These are phyloP conservation scores for Teratosphaeria pseudoeucalypti DNA, from an alignment of 2,329 filamentous ascomycete species.

Conservation along the genomic window DNA sequence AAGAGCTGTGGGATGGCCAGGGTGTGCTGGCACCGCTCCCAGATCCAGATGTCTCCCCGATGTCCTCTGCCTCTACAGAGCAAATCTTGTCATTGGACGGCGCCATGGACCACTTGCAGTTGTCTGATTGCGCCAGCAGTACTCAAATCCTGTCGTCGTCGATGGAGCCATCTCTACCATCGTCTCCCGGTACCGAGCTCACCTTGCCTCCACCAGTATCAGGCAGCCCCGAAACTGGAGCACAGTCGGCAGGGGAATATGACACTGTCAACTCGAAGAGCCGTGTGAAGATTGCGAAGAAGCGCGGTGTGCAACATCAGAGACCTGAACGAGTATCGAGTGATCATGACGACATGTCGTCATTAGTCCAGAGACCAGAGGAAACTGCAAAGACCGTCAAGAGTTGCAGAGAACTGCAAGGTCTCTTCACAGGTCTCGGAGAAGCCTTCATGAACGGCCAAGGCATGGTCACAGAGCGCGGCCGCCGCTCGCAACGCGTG, in stretches of 20 bases:
- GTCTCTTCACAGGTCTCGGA: slow-evolving; percentile 2
- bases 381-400: background rate
- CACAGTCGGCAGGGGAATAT: background rate
- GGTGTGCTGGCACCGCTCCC: slow-evolving; percentile 3
- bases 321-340: background rate
- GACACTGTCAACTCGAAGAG: background rate
- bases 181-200: background rate
- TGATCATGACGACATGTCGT: background rate
- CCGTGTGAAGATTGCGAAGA: background rate
- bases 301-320: background rate
- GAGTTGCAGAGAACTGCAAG: background rate
- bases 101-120: background rate
- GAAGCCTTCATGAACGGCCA: slow-evolving; percentile 5
- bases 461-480: background rate
- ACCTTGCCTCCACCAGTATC: background rate
- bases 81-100: background rate
- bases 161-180: background rate
- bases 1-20: slow-evolving; percentile 6
- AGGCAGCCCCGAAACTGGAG: background rate
- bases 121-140: background rate
- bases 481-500: background rate
- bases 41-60: background rate
- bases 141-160: background rate
- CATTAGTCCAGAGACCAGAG: background rate
- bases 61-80: background rate